Conservation (phyloP, 2,329 filamentous ascomycete species). For the Botrytis tulipae region DNA sequence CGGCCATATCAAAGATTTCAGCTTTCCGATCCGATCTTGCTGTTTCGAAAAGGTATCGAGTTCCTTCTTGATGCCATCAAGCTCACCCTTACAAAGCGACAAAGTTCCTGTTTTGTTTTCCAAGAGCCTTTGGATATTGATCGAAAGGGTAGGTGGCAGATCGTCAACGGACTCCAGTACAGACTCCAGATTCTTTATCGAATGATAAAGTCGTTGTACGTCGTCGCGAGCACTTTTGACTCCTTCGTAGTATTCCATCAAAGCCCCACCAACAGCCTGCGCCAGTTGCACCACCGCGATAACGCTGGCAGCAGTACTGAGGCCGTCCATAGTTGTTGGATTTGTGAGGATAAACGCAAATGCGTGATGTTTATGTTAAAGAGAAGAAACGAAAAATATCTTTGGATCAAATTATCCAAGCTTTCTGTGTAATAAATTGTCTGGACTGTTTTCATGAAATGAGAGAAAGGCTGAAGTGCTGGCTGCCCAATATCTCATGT, state of each 20-base stretch:
- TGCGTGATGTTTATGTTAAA: neutral
- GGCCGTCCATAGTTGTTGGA: neutral
- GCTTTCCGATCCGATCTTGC: neutral
- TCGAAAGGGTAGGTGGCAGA: neutral
- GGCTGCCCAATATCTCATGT: neutral
- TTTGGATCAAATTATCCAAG: neutral
- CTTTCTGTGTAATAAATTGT: neutral
- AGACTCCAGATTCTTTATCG: neutral
- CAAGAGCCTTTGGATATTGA: neutral
- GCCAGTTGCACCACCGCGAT: neutral
- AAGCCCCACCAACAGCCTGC: neutral
- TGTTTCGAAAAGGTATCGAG: neutral
- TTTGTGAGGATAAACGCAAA: no score
- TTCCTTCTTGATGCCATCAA: neutral
- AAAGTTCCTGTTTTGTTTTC: neutral
- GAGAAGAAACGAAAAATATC: neutral
- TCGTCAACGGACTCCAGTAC: neutral
- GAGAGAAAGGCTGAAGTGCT: neutral
- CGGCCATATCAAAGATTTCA: slow-evolving; percentile 29
- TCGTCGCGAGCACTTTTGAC: neutral
- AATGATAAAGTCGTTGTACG: neutral
- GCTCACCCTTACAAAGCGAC: neutral
- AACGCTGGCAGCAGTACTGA: neutral
- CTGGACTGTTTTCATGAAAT: neutral
- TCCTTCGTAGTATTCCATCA: neutral